Percentiles rank a stretch among this genome's conserved stretches.
These are phyloP conservation scores for Coccinonectria pachysandricola DNA, from an alignment of 2,329 filamentous ascomycete genomes.

Conservation along the genomic window DNA sequence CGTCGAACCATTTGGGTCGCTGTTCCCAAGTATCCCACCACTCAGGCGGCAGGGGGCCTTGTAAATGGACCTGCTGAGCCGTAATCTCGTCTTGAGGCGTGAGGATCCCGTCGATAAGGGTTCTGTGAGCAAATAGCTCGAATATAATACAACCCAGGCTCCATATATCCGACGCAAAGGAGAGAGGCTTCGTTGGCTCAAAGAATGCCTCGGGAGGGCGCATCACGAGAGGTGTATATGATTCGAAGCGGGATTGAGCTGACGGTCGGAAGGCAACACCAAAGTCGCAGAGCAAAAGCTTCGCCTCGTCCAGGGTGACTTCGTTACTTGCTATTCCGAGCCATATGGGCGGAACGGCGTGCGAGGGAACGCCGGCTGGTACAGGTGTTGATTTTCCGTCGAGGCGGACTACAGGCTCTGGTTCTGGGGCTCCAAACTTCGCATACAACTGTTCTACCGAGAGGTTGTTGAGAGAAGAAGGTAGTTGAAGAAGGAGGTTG, in stretches of 20 bases:
- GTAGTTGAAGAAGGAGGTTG: conserved; percentile 23
- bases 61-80: conserved; percentile 10
- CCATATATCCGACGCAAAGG: conserved; percentile 29
- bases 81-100: conserved; percentile 9
- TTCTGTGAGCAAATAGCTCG: conserved; percentile 19
- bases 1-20: conserved; percentile 11
- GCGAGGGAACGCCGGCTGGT: conserved; percentile 18
- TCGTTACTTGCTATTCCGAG: conserved; percentile 23
- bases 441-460: conserved; percentile 18
- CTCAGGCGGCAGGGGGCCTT: conserved; percentile 8
- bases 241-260: conserved; percentile 14
- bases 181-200: conserved; percentile 22
- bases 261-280: conserved; percentile 24
- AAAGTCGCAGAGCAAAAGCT: conserved; percentile 22
- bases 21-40: conserved; percentile 15
- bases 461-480: conserved; percentile 11
- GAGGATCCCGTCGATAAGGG: conserved; percentile 11
- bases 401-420: conserved; percentile 10
- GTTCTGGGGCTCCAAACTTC: conserved; percentile 12
- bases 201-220: conserved; percentile 27
- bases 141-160: conserved; percentile 28
- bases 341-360: conserved; percentile 23
- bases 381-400: conserved; percentile 12
- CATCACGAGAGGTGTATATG: conserved; percentile 19
- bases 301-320: conserved; percentile 17